Conservation (phyloP, 148 eudicot genomes). For the Gaultheria prostrata region DNA sequence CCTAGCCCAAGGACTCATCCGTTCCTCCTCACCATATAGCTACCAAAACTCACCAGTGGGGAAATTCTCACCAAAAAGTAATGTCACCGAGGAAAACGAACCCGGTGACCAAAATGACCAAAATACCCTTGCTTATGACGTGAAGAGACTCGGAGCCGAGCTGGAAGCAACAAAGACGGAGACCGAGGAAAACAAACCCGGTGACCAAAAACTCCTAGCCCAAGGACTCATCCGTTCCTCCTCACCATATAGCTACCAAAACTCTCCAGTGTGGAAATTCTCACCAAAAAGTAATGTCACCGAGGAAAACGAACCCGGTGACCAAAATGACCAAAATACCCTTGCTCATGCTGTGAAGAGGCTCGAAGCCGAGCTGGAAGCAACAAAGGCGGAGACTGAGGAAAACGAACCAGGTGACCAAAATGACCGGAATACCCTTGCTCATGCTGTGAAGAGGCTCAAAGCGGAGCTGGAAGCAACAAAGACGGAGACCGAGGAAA, state of each 20-base stretch:
- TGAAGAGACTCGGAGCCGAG: conserved; percentile 51
- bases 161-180: conserved; percentile 71
- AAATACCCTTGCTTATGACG: neutral
- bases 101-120: neutral
- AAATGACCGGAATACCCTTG: neutral
- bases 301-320: neutral
- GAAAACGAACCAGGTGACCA: too few relatives aligned
- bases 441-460: conserved; percentile 42
- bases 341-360: conserved; percentile 33
- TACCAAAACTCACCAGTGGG: neutral
- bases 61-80: conserved; percentile 24
- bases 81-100: neutral
- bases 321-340: neutral
- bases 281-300: conserved; percentile 21
- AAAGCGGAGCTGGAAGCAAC: conserved; percentile 58
- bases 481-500: conserved; percentile 30
- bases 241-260: conserved; percentile 25
- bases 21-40: conserved; percentile 31
- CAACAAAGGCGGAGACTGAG: too few relatives aligned
- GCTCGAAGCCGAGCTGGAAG: conserved; percentile 52
- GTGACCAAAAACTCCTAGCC: too few relatives aligned
- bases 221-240: too few relatives aligned
- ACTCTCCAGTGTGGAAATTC: conserved; percentile 12
- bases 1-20: conserved; percentile 30
- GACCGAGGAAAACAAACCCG: too few relatives aligned